Evolutionary conservation across 2,329 filamentous ascomycete genomes (phyloP), one percentile per base, ranked within the genome.

Genomic region (Sporothrix pallida): DNA sequence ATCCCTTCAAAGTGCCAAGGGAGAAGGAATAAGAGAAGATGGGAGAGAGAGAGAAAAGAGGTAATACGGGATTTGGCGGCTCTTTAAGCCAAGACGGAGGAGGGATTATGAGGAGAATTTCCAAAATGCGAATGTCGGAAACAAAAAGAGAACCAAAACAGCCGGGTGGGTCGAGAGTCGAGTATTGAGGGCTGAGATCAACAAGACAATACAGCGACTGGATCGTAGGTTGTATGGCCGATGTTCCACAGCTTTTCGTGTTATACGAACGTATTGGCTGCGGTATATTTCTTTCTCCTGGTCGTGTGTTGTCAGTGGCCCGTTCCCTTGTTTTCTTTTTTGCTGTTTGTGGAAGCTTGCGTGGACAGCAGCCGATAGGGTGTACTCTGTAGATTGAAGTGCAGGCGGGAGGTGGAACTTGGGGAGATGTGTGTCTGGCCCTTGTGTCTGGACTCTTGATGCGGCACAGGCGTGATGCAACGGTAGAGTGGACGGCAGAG

Each of bases 291-390:
- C 42, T 50, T 13, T 60, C 54, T 20, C 8, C n/a, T 42, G 13
- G 1, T 31, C 31, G 7, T 37, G 31, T 37, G 31, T 37, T 37
- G 31, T 37, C 31, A 37, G 31, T 37, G 31, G 31, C 31, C 7
- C 31, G 31, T 37, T 37, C 7, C 31, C 31, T 37, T 37, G 4
- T 3, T 37, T 37, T 37, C 31, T 5, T 31, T 31, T 20, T 50
- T 60, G 44, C 26, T 13, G 31, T 54, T 8, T 54, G 37, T 13
- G 37, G 50, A 31, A 37, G 68, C 44, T 72, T 52, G 60, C 52
- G 71, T n/a, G 9, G 62, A 42, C 17, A 50, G 60, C 56, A 54
- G 58, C 58, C 17, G 60, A 46, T 26, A 31, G 46, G 23, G 48
- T 10, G 20, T 50, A 48, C 31, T 37, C 4, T 7, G 1, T 52